Base-by-base conservation (phyloP, 208 protist genomes). In the Leishmania tarentolae region DNA sequence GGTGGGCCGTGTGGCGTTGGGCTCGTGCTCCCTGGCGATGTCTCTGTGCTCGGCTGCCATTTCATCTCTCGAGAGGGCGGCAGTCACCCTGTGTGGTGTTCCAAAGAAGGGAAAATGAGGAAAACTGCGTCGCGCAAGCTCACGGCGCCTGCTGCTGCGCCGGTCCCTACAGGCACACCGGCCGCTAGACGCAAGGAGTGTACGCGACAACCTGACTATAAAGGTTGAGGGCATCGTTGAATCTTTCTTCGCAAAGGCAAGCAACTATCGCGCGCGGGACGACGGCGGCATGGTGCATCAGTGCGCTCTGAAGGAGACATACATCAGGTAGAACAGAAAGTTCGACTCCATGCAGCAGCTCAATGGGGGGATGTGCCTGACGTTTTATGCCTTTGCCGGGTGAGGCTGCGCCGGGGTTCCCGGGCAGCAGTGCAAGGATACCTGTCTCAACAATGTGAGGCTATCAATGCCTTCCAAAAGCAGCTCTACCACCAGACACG, bases 301-400 rank as follows among this genome's bases (percentile, higher is more conserved):
- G 84, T 94, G 88, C 80, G 96, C 87, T 50, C 85, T 98, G 66
- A 97, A 97, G 70, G 92, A 97, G 77, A 95, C 92, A 1, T 93
- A 98, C 80, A 86, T 94, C 24, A 47, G 75, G 40, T 47, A 71
- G 40, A 97, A 96, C 85, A 97, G 97, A 81, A 96, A 96, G 80
- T 97, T 92, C 81, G 97, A 96, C 83, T 79, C 96, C n/a, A 78
- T 97, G 35, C 94, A 98, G 86, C 83, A 96, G 0, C 82, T 98
- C 37, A 81, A 96, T 83, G 85, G 90, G 5, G 92, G 96, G 72
- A 24, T 15, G 69, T 37, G 69, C 9, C 73, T 57, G 13, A 21
- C 66, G 11, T 94, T 86, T 53, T 91, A 90, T 76, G 63, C 95
- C 73, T 97, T 92, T 80, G 95, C 91, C 9, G 89, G 92, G 7